Evolutionary conservation across 805 yeast species (phyloP), one percentile per base, ranked within the genome.

Genomic region (Kregervanrija pseudodelftensis): DNA sequence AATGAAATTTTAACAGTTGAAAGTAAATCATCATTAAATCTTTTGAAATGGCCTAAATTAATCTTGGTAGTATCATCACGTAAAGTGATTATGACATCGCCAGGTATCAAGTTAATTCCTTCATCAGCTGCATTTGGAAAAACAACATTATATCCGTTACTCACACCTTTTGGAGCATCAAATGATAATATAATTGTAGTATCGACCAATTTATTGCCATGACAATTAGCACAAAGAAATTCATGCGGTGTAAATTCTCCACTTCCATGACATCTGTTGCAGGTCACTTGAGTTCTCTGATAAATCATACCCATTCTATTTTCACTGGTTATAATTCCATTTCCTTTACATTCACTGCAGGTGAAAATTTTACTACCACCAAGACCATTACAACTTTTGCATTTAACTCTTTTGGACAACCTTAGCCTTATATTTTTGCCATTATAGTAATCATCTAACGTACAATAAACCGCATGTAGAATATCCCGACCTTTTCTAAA

Each of bases 91-190:
- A 81, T 63, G 7, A 83, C 82, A 58, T 83, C 86, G 2, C 90
- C 90, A 0, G 89, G 84, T 3, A 73, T 62, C 3, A 77, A 64
- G 48, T 72, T 68, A 14, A 73, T 58, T 0, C 79, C 83, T 58
- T 82, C 84, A 55, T 83, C 89, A 0, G 82, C 85, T 53, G 76
- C 80, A 5, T 80, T 76, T n/a, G 71, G 64, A 15, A 80, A 61
- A 1, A 77, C 64, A 14, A 80, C 69, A 38, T 66, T 62, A 48
- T 78, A 79, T 0, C 80, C 79, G 41, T 73, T 59, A 36, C 63
- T 61, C 36, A 77, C 66, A 2, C 90, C 90, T 3, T 80, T 78
- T 13, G 72, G 69, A 2, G 81, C 66, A n/a, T 64, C 63, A 8
- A 82, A 70, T 40, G 72, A 69, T 30, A 82, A 60, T 9, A 80